A percentile compares a stretch with the other conserved stretches of the same genome.
Evolutionary conservation across 305 asterid species (phyloP).

Genomic region (Lippia alba): DNA sequence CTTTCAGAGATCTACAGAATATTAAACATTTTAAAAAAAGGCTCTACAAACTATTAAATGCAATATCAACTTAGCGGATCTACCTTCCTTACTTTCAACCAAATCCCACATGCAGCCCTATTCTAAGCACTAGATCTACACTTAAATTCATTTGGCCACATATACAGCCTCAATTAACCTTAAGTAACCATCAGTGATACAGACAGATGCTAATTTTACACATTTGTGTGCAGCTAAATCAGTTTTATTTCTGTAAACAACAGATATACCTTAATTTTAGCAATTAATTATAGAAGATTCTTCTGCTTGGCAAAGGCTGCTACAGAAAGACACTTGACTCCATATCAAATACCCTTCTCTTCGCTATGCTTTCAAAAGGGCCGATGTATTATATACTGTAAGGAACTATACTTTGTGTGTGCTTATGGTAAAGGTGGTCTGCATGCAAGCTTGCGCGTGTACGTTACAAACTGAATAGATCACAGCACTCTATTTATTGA

Average conservation of each 20-base stretch:
- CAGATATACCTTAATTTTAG: slow-evolving; percentile 28
- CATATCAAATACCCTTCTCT: slow-evolving; percentile 18
- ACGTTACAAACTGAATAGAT: slow-evolving; percentile 29
- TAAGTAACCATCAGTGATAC: slow-evolving; percentile 15
- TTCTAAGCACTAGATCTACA: slow-evolving; percentile 8
- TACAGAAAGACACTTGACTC: slow-evolving; percentile 8
- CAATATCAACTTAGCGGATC: slow-evolving; percentile 28
- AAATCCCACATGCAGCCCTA: slow-evolving; percentile 23
- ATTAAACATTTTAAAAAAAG: background rate
- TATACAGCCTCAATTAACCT: slow-evolving; percentile 8
- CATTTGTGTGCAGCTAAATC: slow-evolving; percentile 3
- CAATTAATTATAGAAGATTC: slow-evolving; percentile 15
- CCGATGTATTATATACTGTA: background rate
- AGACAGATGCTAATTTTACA: background rate
- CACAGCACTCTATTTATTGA: background rate
- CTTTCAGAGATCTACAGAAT: slow-evolving; percentile 6
- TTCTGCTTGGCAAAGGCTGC: slow-evolving; percentile 16
- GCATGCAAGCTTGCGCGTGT: slow-evolving; percentile 32
- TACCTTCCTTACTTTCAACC: background rate
- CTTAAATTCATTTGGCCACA: background rate
- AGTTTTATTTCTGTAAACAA: slow-evolving; percentile 1
- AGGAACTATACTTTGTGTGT: slow-evolving; percentile 8
- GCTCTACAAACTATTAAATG: background rate
- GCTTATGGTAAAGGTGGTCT: slow-evolving; percentile 26
- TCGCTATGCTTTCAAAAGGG: background rate